Conservation (phyloP, 768 basidiomycete genomes). For the Auricularia heimuer region DNA sequence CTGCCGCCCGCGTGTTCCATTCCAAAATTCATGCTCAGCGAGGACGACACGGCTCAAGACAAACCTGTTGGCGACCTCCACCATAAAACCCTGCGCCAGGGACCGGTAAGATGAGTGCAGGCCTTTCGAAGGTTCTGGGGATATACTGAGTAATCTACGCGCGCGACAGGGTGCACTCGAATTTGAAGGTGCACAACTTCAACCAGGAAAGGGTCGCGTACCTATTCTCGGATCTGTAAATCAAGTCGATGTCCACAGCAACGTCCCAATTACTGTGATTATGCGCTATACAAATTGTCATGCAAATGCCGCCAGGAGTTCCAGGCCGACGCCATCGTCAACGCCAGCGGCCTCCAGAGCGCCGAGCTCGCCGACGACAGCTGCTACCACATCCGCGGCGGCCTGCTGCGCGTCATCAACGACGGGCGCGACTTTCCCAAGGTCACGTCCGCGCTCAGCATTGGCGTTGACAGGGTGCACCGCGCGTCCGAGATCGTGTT, state of each 20-base stretch:
- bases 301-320: constrained; percentile 60
- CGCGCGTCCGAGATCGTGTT: constrained; percentile 25
- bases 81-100: too few species aligned
- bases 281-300: constrained; percentile 96
- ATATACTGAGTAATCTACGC: constrained; percentile 61
- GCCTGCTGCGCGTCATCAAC: constrained; percentile 27
- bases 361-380: constrained; percentile 24
- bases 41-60: too few species aligned
- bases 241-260: constrained; percentile 97
- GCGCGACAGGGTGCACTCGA: constrained; percentile 78
- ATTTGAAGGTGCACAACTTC: constrained; percentile 72
- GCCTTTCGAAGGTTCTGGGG: too few species aligned
- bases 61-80: too few species aligned
- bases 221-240: constrained; percentile 90
- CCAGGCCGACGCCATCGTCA: constrained; percentile 24
- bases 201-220: constrained; percentile 91
- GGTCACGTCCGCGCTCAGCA: constrained; percentile 23
- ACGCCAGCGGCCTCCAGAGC: constrained; percentile 27
- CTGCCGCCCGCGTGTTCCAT: too few species aligned
- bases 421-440: constrained; percentile 27
- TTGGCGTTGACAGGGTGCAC: constrained; percentile 24
- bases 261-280: constrained; percentile 87
- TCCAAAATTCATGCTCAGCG: too few species aligned
- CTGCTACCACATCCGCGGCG: constrained; percentile 29
- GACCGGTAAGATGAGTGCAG: too few species aligned